Base-by-base conservation (phyloP, 208 protist genomes). In the Leishmania turanica region DNA sequence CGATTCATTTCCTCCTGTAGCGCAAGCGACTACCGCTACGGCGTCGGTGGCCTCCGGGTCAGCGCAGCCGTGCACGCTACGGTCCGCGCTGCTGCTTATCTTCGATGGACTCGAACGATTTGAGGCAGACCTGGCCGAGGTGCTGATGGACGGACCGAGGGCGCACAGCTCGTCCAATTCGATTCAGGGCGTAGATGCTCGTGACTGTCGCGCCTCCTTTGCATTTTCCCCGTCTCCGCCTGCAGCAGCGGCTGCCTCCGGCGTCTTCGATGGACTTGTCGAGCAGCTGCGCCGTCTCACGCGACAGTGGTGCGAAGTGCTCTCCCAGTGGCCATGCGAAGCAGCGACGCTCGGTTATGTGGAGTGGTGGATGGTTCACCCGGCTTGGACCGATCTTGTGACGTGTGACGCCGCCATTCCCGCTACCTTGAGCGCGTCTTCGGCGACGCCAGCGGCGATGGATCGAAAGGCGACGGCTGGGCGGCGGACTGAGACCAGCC, bases 311-410 rank as follows among this genome's bases (percentile, higher is more conserved):
- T 75, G 47, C 15, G 56, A 82, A 7, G 60, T 91, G 62, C 85
- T 91, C 75, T 62, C 49, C 21, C 56, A 37, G 49, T 93, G 88
- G 87, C 88, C 90, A 42, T 27, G 79, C 6, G 88, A 88, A 56
- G 77, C 88, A 53, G 66, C 77, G 11, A 68, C 75, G 37, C 78
- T 84, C 9, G 90, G 90, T 13, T 91, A 91, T 69, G 72, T 89
- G 56, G 86, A 91, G 83, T 91, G 90, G 90, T 93, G 90, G 90
- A 60, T 93, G 83, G 84, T 84, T 5, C 85, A 91, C 70, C 64
- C 60, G 11, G 53, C 77, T 1, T 86, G 77, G 78, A 24, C 49
- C 8, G 68, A 62, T 9, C 37, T 79, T 49, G 21, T 42, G 13
- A 45, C 40, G 11, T 47, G 37, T 40, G 56, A n/a, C 37, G 56